A percentile compares a stretch with the other conserved stretches of the same genome.
Conservation (phyloP, 1,284 basidiomycete genomes). For the Phlebopus sp. region DNA sequence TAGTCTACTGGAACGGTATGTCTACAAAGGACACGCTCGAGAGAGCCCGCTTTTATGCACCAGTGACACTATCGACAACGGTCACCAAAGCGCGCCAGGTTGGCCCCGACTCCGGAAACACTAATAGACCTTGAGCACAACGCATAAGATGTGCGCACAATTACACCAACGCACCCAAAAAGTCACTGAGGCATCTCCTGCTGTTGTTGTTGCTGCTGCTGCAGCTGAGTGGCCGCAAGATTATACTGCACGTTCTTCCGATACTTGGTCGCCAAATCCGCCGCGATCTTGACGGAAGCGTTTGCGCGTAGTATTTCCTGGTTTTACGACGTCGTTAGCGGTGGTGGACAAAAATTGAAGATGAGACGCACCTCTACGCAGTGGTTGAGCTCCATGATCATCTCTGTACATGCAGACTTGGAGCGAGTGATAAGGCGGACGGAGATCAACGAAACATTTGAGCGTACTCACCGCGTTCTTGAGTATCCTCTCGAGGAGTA, state of each 20-base stretch:
- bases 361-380: constrained; percentile 58
- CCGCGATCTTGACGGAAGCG: constrained; percentile 67
- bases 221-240: constrained; percentile 54
- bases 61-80: not conserved
- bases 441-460: not conserved
- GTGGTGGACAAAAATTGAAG: too few species aligned
- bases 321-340: too few species aligned
- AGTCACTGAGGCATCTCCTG: constrained; percentile 17
- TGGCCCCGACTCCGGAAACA: too few species aligned
- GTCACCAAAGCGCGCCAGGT: too few species aligned
- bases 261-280: constrained; percentile 78
- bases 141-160: too few species aligned
- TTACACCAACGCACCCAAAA: too few species aligned
- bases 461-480: constrained; percentile 74
- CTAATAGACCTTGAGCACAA: too few species aligned
- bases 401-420: constrained; percentile 78
- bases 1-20: too few species aligned
- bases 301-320: constrained; percentile 75
- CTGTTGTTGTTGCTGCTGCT: constrained; percentile 25
- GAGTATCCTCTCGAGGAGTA: constrained; percentile 84
- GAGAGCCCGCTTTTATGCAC: not conserved
- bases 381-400: constrained; percentile 77
- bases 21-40: not conserved
- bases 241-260: constrained; percentile 86
- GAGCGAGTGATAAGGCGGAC: constrained; percentile 8